A percentile compares a stretch with the other conserved stretches of the same genome.
These are phyloP conservation scores for Aspergillus sp. DNA, from an alignment of 2,329 filamentous ascomycete genomes.

Conservation along the genomic window DNA sequence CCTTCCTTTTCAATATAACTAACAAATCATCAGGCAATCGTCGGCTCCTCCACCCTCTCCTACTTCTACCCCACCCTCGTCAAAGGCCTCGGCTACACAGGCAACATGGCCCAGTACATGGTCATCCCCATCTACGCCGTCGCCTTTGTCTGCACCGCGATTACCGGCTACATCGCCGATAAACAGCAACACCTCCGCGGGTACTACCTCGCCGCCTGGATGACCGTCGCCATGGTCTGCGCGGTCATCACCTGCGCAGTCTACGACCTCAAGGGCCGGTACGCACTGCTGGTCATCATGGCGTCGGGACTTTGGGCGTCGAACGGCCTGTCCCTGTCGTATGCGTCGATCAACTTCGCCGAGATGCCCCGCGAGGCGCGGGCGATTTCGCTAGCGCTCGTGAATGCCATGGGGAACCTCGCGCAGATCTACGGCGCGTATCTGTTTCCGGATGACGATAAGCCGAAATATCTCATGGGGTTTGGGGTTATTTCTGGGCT, in stretches of 20 bases:
- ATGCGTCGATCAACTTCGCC: constrained; percentile 57
- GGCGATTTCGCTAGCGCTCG: constrained; percentile 57
- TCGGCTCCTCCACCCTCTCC: constrained; percentile 40
- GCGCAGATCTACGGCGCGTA: constrained; percentile 61
- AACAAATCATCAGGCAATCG: constrained; percentile 32
- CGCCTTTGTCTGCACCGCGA: constrained; percentile 55
- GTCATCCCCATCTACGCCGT: constrained; percentile 58
- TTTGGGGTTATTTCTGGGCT: too few relatives aligned
- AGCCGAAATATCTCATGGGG: not conserved
- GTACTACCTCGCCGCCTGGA: constrained; percentile 55
- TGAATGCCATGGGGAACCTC: constrained; percentile 60
- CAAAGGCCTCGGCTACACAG: constrained; percentile 29
- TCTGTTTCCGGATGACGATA: constrained; percentile 55
- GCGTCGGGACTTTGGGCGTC: constrained; percentile 59
- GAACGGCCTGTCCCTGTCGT: constrained; percentile 58
- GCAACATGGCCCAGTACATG: constrained; percentile 21
- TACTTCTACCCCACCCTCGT: constrained; percentile 40
- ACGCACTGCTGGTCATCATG: constrained; percentile 57
- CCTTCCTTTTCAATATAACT: not conserved
- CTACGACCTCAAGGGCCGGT: too few relatives aligned
- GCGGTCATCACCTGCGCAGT: constrained; percentile 46
- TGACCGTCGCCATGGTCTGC: constrained; percentile 46
- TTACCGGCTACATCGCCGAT: constrained; percentile 54
- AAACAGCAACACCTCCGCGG: constrained; percentile 52
- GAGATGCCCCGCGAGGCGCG: constrained; percentile 55